These are phyloP conservation scores for Lentithecium fluviatile DNA, from an alignment of 495 filamentous ascomycete genomes.

Conservation along the genomic window DNA sequence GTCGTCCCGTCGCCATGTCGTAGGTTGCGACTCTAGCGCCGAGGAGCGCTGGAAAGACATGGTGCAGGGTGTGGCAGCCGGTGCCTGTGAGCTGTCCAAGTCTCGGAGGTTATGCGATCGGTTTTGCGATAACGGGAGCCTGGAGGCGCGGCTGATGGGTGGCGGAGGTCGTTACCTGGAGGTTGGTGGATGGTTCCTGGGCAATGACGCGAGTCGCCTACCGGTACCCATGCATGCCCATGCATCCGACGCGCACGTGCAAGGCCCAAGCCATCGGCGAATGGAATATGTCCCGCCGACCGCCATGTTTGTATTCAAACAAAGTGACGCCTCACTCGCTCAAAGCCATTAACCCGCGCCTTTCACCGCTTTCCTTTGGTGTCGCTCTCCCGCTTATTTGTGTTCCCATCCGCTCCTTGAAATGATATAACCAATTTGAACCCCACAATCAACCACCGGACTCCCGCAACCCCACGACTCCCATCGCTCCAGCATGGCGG, in stretches of 20 bases:
- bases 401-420: background rate
- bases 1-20: slow-evolving; percentile 61
- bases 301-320: slow-evolving; percentile 4
- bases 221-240: no score
- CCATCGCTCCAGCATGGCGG: slow-evolving; percentile 16
- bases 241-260: background rate
- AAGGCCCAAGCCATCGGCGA: slow-evolving; percentile 1
- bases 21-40: slow-evolving; percentile 79
- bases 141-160: background rate
- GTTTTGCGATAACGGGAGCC: slow-evolving; percentile 19
- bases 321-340: background rate
- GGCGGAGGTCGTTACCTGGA: slow-evolving; percentile 20
- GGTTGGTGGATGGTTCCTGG: slow-evolving; percentile 1
- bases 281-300: background rate
- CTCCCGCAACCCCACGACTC: background rate
- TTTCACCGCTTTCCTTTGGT: background rate
- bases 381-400: background rate
- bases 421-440: slow-evolving; percentile 9
- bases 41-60: slow-evolving; percentile 94
- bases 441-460: background rate
- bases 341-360: background rate
- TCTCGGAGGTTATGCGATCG: background rate
- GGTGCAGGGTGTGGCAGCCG: slow-evolving; percentile 20
- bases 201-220: slow-evolving; percentile 20
- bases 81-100: background rate